Evolutionary conservation across 331 rosid genomes (phyloP).

Genomic region (Stylosanthes scabra): DNA sequence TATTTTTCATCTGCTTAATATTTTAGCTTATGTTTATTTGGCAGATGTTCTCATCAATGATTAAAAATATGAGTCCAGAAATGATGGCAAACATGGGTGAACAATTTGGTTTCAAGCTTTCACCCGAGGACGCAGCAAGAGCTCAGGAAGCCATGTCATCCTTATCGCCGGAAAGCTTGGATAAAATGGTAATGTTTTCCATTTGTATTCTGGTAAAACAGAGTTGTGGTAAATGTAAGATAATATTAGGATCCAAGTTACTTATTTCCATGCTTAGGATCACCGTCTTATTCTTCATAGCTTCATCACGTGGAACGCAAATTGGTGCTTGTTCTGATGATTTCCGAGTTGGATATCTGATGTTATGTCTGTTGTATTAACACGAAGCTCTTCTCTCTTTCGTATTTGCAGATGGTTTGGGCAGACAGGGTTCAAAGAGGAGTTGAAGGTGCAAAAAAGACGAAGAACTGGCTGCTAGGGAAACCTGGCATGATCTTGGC

Average conservation of each 20-base stretch:
- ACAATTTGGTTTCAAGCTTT: conserved; percentile 90
- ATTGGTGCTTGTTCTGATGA: background rate
- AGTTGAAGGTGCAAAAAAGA: conserved; percentile 77
- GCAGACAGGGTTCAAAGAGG: conserved; percentile 88
- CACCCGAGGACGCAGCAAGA: conserved; percentile 84
- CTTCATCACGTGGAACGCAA: background rate
- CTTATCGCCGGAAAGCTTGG: conserved; percentile 81
- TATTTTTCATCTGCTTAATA: background rate
- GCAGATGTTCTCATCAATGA: conserved; percentile 94
- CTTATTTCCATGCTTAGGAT: background rate
- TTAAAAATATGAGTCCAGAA: conserved; percentile 96
- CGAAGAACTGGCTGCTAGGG: conserved; percentile 90
- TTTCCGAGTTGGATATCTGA: background rate
- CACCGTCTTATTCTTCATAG: background rate
- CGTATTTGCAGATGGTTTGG: conserved; percentile 86
- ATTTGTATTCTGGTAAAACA: conserved; percentile 7
- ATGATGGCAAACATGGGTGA: conserved; percentile 96
- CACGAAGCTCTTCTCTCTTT: conserved; percentile 22
- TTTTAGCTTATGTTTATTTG: conserved; percentile 41
- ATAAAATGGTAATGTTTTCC: conserved; percentile 76
- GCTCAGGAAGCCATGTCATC: conserved; percentile 94
- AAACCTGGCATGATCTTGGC: conserved; percentile 82
- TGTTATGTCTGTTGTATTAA: background rate
- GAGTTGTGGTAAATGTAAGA: conserved; percentile 7
- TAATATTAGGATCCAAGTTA: conserved; percentile 18